phyloP scores from a whole-genome alignment of 169 alveolate species.

The Plasmodium knowlesi region DNA sequence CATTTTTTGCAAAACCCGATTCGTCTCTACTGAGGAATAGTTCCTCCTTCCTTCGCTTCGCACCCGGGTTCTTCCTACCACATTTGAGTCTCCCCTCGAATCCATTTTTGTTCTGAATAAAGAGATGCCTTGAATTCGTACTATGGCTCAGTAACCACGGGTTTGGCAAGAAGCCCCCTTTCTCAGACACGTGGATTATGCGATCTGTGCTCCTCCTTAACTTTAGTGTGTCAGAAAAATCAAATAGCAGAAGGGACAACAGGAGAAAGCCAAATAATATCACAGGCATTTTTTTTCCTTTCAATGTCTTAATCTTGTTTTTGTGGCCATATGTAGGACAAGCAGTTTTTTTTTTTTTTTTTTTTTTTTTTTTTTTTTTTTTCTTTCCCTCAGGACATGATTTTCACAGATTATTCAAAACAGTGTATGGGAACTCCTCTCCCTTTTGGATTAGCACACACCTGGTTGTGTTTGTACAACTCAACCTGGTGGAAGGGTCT shows the following conservation, averaged over 20 bases:
- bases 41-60: background rate
- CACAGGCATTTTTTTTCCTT: slow-evolving; percentile 33
- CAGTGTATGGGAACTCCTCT: background rate
- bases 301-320: background rate
- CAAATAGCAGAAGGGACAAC: slow-evolving; percentile 42
- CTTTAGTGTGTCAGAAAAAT: slow-evolving; percentile 29
- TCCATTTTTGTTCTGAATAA: slow-evolving; percentile 12
- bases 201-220: slow-evolving; percentile 9
- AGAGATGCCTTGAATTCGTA: background rate
- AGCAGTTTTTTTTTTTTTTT: background rate
- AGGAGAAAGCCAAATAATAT: background rate
- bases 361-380: background rate
- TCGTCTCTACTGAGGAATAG: background rate
- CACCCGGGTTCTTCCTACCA: background rate
- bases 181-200: slow-evolving; percentile 4
- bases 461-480: background rate
- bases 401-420: background rate
- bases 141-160: background rate
- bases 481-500: background rate
- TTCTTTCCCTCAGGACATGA: background rate
- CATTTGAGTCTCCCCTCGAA: background rate
- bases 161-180: background rate
- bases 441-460: background rate
- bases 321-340: background rate
- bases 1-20: background rate